phyloP scores from a whole-genome alignment of 1,284 basidiomycete genomes.

The Tilletia setariae region DNA sequence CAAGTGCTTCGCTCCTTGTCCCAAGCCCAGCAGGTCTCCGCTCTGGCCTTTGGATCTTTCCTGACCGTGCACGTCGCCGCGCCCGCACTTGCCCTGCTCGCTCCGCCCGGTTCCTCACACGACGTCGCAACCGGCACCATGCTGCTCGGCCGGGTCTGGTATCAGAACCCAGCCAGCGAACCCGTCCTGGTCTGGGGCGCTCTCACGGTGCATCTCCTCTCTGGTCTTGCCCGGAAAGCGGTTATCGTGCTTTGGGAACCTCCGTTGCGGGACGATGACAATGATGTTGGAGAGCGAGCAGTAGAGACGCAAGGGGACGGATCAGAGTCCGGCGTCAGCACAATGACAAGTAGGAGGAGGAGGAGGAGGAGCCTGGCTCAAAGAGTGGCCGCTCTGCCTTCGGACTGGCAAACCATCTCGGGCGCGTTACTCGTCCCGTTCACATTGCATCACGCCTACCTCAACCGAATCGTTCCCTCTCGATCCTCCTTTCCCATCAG shows the following conservation, averaged over 20 bases:
- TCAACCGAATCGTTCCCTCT: constrained; percentile 39
- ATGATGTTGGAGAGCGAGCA: no score
- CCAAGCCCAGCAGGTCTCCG: constrained; percentile 10
- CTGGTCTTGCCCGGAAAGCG: constrained; percentile 25
- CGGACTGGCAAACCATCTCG: constrained; percentile 23
- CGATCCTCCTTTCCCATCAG: constrained; percentile 23
- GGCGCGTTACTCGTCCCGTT: constrained; percentile 35
- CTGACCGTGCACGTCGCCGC: constrained; percentile 29
- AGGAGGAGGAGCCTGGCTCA: not conserved
- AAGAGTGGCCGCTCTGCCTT: not conserved
- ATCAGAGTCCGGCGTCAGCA: no score
- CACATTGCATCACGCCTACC: constrained; percentile 29
- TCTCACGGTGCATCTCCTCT: constrained; percentile 28
- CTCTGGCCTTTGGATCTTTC: constrained; percentile 15
- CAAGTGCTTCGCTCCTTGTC: constrained; percentile 11
- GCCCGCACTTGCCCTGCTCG: constrained; percentile 28
- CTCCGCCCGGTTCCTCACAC: constrained; percentile 2
- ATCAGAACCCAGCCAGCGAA: constrained; percentile 40
- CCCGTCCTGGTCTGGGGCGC: constrained; percentile 36
- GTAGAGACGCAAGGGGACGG: no score
- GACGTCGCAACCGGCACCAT: constrained; percentile 21
- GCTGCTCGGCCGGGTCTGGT: constrained; percentile 46
- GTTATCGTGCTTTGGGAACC: constrained; percentile 21
- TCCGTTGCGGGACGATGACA: not conserved
- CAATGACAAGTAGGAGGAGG: not conserved